Base-by-base conservation (phyloP, 805 yeast genomes). In the Candida odintsovae region DNA sequence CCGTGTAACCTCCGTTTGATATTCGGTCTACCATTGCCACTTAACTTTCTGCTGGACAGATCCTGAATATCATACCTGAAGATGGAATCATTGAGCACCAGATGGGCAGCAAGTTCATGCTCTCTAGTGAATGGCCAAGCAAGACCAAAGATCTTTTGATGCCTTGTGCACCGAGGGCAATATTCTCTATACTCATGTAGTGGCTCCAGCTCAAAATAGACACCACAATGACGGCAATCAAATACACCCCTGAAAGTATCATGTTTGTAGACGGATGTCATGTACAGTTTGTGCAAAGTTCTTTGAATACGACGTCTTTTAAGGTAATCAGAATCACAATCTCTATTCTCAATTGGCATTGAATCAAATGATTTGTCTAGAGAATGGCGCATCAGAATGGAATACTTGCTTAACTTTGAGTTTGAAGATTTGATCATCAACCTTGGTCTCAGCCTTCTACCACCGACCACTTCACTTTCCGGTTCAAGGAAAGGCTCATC, bases 191-290 rank as follows among this genome's bases (percentile, higher is more conserved):
- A 44, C 2, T 13, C 36, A 22, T 48, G 47, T 1, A 9, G 12
- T 2, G 29, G 6, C 8, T 37, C 29, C 3, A 38, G 40, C 18
- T 50, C 39, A 40, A 62, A 63, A 43, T 63, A 63, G 15, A 54
- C 49, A 1, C 66, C 67, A 52, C 67, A 63, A 38, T 61, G 51
- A 19, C 52, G 38, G 43, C 67, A 63, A 42, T 63, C 66, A 44
- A 53, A 62, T 6, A 58, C 47, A n/a, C 19, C 28, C 15, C 20
- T 25, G 9, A 46, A 26, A 3, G 41, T 25, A 10, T 51, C 47
- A 6, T 37, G 28, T 8, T 41, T 50, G 36, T 57, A 63, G 3
- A 46, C 20, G 1, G 31, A 18, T 1, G 40, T 38, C 49, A 51
- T 54, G 43, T 51, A 56, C 1, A 59, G 41, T 21, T 53, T 55